phyloP scores from a whole-genome alignment of 164 flowering plant genomes.

The Houttuynia cordata region DNA sequence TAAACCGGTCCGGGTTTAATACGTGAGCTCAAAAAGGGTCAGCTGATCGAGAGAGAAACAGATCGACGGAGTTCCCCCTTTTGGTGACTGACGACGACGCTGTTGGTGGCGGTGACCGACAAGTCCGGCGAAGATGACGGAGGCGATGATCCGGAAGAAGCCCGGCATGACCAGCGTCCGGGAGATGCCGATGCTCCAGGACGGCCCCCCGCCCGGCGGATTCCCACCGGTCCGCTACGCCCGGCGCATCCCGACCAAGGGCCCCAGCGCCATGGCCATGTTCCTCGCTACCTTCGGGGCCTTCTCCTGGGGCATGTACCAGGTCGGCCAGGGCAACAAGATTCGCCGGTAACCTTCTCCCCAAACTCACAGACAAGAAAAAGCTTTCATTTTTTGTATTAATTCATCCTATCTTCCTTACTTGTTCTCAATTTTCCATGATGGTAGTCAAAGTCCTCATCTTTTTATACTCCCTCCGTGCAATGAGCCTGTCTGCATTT shows the following conservation, averaged over 20 bases:
- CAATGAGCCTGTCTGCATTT: too few species aligned
- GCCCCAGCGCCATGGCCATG: slow-evolving; percentile 88
- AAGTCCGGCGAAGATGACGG: slow-evolving; percentile 58
- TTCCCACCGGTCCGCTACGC: slow-evolving; percentile 88
- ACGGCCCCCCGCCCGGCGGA: slow-evolving; percentile 98
- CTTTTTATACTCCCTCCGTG: too few species aligned
- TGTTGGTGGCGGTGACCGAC: too few species aligned
- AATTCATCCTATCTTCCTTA: too few species aligned
- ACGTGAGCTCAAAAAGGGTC: too few species aligned
- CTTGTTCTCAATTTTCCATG: too few species aligned
- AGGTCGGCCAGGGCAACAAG: slow-evolving; percentile 93
- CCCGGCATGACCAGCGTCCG: slow-evolving; percentile 95
- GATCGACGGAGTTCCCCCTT: too few species aligned
- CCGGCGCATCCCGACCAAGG: slow-evolving; percentile 77
- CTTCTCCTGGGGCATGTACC: slow-evolving; percentile 93
- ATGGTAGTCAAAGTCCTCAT: too few species aligned
- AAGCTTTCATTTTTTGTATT: neutral
- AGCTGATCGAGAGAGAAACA: too few species aligned
- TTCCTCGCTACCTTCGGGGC: slow-evolving; percentile 70
- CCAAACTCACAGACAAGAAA: neutral
- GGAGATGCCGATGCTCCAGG: slow-evolving; percentile 97
- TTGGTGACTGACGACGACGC: too few species aligned
- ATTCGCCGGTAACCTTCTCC: slow-evolving; percentile 49
- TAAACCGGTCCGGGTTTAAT: too few species aligned
- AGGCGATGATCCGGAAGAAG: slow-evolving; percentile 75